Evolutionary conservation across 1,284 basidiomycete species (phyloP).

Genomic region (Athelia psychrophila): DNA sequence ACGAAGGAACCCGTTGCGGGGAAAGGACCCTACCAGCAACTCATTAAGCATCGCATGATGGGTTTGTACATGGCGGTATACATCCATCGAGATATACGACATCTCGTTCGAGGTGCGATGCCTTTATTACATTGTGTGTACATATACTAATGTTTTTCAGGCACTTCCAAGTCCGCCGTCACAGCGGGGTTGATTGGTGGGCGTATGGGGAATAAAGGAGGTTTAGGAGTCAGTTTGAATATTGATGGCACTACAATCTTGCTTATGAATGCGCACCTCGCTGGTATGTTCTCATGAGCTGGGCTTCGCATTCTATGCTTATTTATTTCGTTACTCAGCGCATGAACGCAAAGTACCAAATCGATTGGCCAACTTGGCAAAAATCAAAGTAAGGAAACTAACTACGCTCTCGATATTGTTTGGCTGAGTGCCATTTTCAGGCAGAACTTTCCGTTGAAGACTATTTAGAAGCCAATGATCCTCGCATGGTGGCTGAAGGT

Average conservation of each 20-base stretch:
- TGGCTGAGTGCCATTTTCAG: slow-evolving; percentile 28
- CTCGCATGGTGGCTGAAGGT: slow-evolving; percentile 67
- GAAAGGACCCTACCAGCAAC: slow-evolving; percentile 73
- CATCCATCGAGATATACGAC: slow-evolving; percentile 62
- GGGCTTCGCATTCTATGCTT: slow-evolving; percentile 1
- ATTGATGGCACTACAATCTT: slow-evolving; percentile 72
- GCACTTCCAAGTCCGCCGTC: slow-evolving; percentile 69
- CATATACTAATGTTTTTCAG: slow-evolving; percentile 26
- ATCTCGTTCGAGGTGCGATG: slow-evolving; percentile 53
- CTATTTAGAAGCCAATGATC: slow-evolving; percentile 62
- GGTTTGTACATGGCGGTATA: slow-evolving; percentile 80
- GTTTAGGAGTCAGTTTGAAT: slow-evolving; percentile 80
- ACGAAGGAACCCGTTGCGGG: slow-evolving; percentile 32
- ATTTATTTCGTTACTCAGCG: slow-evolving; percentile 39
- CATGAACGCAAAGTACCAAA: slow-evolving; percentile 72
- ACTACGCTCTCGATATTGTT: slow-evolving; percentile 2
- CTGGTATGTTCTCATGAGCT: slow-evolving; percentile 46
- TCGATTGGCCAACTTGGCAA: slow-evolving; percentile 66
- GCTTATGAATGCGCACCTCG: slow-evolving; percentile 88
- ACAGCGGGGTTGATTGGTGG: slow-evolving; percentile 87
- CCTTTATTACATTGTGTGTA: background rate
- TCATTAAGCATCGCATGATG: slow-evolving; percentile 86
- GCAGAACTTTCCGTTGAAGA: slow-evolving; percentile 63
- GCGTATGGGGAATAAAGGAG: slow-evolving; percentile 84
- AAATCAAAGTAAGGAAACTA: slow-evolving; percentile 59